Conservation (phyloP, 306 rosid species). For the Gleditsia sinensis region DNA sequence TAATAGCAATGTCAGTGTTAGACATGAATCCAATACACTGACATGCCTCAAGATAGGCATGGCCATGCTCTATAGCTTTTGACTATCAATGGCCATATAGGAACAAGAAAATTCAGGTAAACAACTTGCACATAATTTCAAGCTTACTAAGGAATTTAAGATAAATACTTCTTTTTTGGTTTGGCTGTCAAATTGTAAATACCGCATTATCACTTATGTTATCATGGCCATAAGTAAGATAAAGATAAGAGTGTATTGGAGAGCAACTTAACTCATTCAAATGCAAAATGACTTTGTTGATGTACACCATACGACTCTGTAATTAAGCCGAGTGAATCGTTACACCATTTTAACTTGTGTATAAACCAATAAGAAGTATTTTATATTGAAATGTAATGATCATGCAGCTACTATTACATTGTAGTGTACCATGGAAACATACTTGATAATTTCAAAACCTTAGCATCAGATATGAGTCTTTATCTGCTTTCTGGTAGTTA, state of each 20-base stretch:
- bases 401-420: background rate
- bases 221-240: background rate
- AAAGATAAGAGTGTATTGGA: no score
- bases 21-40: no score
- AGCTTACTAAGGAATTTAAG: background rate
- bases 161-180: background rate
- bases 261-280: no score
- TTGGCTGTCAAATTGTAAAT: background rate
- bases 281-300: background rate
- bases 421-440: background rate
- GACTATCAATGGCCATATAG: constrained; percentile 5
- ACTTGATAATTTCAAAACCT: background rate
- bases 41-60: no score
- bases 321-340: background rate
- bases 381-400: background rate
- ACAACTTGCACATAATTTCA: background rate
- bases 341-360: background rate
- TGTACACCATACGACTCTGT: background rate
- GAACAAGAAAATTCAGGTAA: no score
- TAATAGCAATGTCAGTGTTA: no score
- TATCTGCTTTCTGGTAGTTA: background rate
- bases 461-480: background rate
- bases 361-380: background rate
- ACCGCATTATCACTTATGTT: background rate
- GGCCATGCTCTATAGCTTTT: no score